Evolutionary conservation across 116 monocot species (phyloP).

Genomic region (Iris pallida): DNA sequence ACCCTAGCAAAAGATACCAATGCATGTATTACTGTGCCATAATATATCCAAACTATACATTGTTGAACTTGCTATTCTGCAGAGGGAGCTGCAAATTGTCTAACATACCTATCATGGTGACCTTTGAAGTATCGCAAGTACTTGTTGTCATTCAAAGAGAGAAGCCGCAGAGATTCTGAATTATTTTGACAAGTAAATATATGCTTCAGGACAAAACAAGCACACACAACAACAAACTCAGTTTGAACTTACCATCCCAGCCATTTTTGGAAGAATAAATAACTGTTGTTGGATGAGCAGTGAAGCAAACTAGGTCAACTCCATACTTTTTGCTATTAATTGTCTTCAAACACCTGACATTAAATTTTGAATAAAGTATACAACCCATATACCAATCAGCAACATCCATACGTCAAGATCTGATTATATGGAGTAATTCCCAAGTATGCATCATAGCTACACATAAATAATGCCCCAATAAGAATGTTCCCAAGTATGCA

Average conservation of each 20-base stretch:
- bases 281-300: constrained; percentile 83
- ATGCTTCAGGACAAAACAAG: neutral
- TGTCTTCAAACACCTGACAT: constrained; percentile 85
- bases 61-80: neutral
- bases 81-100: neutral
- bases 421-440: too few species aligned
- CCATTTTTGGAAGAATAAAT: constrained; percentile 99
- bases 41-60: neutral
- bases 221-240: neutral
- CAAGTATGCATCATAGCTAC: too few species aligned
- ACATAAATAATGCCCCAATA: too few species aligned
- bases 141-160: constrained; percentile 91
- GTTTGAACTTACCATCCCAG: constrained; percentile 87
- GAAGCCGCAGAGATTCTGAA: constrained; percentile 90
- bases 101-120: constrained; percentile 86
- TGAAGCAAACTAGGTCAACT: constrained; percentile 93
- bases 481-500: too few species aligned
- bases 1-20: constrained; percentile 48
- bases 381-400: neutral
- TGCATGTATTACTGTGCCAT: too few species aligned
- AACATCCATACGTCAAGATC: too few species aligned
- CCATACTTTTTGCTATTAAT: constrained; percentile 99
- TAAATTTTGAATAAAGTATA: neutral
- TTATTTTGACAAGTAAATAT: constrained; percentile 8
- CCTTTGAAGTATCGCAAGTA: constrained; percentile 94